phyloP scores from a whole-genome alignment of 1,139 yeast genomes.

The Nakaseomyces delphensis region DNA sequence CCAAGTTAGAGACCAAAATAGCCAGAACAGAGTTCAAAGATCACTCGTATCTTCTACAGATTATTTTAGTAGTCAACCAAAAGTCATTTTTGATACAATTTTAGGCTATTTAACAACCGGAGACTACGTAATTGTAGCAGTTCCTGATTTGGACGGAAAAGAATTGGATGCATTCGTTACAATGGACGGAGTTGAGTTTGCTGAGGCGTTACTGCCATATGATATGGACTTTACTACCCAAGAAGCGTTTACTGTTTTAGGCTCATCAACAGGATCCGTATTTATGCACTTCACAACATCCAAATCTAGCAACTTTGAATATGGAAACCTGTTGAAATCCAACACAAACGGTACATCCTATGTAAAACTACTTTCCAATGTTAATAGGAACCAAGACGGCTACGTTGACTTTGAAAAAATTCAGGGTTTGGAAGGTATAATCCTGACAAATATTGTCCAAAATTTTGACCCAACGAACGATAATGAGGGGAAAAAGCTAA shows the following conservation, averaged over 20 bases:
- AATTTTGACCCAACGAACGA: constrained; percentile 35
- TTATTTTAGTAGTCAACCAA: constrained; percentile 38
- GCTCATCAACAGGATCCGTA: constrained; percentile 63
- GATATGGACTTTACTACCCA: constrained; percentile 47
- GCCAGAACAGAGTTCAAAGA: constrained; percentile 20
- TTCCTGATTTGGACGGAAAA: constrained; percentile 31
- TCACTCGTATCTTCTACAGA: constrained; percentile 46
- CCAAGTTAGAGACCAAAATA: constrained; percentile 34
- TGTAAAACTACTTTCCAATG: constrained; percentile 60
- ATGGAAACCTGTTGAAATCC: constrained; percentile 79
- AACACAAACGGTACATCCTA: constrained; percentile 95
- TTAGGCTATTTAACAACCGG: constrained; percentile 62
- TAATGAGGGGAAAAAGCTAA: constrained; percentile 43
- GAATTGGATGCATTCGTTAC: constrained; percentile 66
- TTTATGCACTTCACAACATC: constrained; percentile 77
- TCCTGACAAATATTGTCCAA: constrained; percentile 59
- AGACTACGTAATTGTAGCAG: constrained; percentile 65
- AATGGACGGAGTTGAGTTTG: constrained; percentile 71
- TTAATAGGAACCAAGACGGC: constrained; percentile 65
- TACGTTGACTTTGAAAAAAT: constrained; percentile 85
- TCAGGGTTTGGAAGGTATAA: constrained; percentile 82
- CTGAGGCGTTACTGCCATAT: constrained; percentile 71
- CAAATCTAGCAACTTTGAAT: constrained; percentile 44
- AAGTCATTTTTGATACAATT: constrained; percentile 41
- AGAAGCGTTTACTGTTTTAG: constrained; percentile 79